Conservation (phyloP, 768 basidiomycete genomes). For the Leccinum imitatum region DNA sequence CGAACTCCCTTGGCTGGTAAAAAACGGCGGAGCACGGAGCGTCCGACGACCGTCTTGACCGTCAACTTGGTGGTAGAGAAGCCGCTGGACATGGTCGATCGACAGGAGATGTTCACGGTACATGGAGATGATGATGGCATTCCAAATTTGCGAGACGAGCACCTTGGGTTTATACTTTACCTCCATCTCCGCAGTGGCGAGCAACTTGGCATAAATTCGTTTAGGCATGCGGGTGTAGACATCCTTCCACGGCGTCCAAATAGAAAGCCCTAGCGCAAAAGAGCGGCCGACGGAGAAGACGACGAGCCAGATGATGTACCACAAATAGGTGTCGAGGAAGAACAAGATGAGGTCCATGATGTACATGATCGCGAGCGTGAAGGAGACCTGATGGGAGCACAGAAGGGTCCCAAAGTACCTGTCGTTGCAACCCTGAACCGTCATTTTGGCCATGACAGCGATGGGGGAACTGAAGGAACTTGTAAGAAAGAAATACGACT, state of each 20-base stretch:
- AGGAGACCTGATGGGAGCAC: slow-evolving; percentile 91
- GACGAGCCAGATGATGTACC: slow-evolving; percentile 99
- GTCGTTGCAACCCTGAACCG: slow-evolving; percentile 88
- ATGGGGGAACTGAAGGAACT: slow-evolving; percentile 96
- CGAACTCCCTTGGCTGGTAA: slow-evolving; percentile 84
- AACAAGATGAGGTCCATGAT: slow-evolving; percentile 96
- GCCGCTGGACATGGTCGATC: slow-evolving; percentile 96
- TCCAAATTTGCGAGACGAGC: slow-evolving; percentile 98
- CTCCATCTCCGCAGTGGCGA: slow-evolving; percentile 97
- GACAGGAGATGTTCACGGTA: slow-evolving; percentile 97
- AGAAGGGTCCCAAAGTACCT: slow-evolving; percentile 75
- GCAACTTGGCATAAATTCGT: slow-evolving; percentile 94
- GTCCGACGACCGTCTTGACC: slow-evolving; percentile 86
- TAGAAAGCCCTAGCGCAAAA: slow-evolving; percentile 90
- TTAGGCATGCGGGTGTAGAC: slow-evolving; percentile 96
- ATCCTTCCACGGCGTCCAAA: slow-evolving; percentile 99
- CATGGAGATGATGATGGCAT: slow-evolving; percentile 99
- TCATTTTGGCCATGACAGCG: slow-evolving; percentile 94
- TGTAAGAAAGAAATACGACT: slow-evolving; percentile 98
- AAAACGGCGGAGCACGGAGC: slow-evolving; percentile 95
- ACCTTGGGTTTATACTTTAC: slow-evolving; percentile 99
- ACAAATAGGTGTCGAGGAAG: slow-evolving; percentile 99
- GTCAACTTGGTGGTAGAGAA: slow-evolving; percentile 96
- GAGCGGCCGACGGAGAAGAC: slow-evolving; percentile 90
- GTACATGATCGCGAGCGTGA: slow-evolving; percentile 96